These are phyloP conservation scores for Hypoxylon sp. DNA, from an alignment of 2,329 filamentous ascomycete genomes.

Conservation along the genomic window DNA sequence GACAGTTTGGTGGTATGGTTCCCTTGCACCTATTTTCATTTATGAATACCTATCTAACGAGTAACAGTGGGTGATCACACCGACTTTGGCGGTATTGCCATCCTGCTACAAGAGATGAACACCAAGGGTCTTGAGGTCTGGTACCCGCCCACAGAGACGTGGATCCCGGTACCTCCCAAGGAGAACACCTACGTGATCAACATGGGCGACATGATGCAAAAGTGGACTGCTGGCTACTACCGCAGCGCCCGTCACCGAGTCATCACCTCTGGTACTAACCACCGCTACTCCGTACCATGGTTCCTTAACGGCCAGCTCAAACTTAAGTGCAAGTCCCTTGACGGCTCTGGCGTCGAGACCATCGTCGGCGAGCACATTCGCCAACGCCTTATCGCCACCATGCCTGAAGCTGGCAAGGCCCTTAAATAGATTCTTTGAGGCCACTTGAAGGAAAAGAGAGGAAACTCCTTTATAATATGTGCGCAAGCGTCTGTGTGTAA, in stretches of 20 bases:
- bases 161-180: slow-evolving; percentile 53
- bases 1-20: slow-evolving; percentile 49
- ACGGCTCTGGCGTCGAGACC: slow-evolving; percentile 47
- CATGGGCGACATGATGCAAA: slow-evolving; percentile 57
- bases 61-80: slow-evolving; percentile 51
- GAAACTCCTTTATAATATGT: neutral
- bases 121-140: slow-evolving; percentile 52
- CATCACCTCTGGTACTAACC: slow-evolving; percentile 47
- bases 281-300: slow-evolving; percentile 51
- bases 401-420: slow-evolving; percentile 40
- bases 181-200: slow-evolving; percentile 57
- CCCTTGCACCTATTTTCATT: neutral
- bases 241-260: slow-evolving; percentile 54
- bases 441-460: neutral
- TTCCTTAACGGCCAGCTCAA: slow-evolving; percentile 51
- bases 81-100: slow-evolving; percentile 53
- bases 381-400: slow-evolving; percentile 45
- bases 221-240: slow-evolving; percentile 52
- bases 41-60: slow-evolving; percentile 24
- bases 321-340: slow-evolving; percentile 43
- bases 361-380: slow-evolving; percentile 46
- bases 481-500: slow-evolving; percentile 20
- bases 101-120: slow-evolving; percentile 53
- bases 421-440: slow-evolving; percentile 18
- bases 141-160: slow-evolving; percentile 48